Conservation (phyloP, 2,329 filamentous ascomycete species). For the Dactylellina cionopaga region DNA sequence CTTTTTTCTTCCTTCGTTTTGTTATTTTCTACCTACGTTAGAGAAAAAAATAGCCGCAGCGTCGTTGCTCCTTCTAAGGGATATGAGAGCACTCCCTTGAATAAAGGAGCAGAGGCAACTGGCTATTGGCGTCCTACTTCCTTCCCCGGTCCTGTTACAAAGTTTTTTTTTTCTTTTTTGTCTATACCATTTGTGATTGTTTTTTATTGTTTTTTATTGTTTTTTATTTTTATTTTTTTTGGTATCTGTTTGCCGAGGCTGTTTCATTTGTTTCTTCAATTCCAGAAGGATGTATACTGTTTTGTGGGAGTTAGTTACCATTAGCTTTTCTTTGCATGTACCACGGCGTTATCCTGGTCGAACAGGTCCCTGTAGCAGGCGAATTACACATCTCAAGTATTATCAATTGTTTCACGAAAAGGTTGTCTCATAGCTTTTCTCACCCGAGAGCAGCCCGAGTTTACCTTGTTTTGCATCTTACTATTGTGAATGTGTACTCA, state of each 20-base stretch:
- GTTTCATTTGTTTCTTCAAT: slow-evolving; percentile 12
- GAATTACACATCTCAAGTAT: slow-evolving; percentile 15
- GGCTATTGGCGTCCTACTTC: neutral
- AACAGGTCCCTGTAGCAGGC: slow-evolving; percentile 17
- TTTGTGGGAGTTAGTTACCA: slow-evolving; percentile 35
- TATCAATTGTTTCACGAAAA: neutral
- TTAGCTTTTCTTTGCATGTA: slow-evolving; percentile 46
- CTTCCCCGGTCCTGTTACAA: slow-evolving; percentile 1
- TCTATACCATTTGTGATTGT: slow-evolving; percentile 51
- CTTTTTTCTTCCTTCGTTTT: neutral
- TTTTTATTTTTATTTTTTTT: slow-evolving; percentile 22
- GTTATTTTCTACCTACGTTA: slow-evolving; percentile 1
- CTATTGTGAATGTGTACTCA: neutral
- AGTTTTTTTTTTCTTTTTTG: slow-evolving; percentile 9
- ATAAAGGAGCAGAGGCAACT: neutral
- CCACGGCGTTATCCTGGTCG: slow-evolving; percentile 45
- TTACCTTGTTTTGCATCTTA: slow-evolving; percentile 2
- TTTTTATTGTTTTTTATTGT: too few relatives aligned
- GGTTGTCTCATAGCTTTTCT: slow-evolving; percentile 7
- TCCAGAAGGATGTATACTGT: slow-evolving; percentile 3
- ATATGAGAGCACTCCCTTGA: neutral
- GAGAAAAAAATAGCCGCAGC: neutral
- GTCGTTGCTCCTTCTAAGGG: neutral
- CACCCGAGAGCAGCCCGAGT: neutral
- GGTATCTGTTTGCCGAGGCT: slow-evolving; percentile 36